Base-by-base conservation (phyloP, 192 early-diverging fungal genomes). In the Coemansia asiatica region DNA sequence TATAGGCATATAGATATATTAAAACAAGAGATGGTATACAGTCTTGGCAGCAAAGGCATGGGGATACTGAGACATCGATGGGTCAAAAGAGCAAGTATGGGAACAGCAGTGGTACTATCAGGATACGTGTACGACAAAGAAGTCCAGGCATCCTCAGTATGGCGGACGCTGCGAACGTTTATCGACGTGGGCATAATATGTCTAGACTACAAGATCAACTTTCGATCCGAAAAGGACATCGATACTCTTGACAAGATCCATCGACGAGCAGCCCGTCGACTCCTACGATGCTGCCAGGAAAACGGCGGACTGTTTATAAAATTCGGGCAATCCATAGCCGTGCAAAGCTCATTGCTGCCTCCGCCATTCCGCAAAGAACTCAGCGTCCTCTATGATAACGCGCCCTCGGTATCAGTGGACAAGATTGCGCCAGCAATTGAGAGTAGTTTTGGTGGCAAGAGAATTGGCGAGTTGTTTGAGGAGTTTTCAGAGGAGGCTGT, bases 241-340 rank as follows among this genome's bases (percentile, higher is more conserved):
- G 60, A 70, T 9, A 59, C 81, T 40, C 83, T 95, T 46, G 87
- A 87, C 49, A 76, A 74, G 10, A 76, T 98, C 23, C 93, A 96
- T 68, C 69, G 85, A 67, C 74, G 90, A 55, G 87, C 87, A 1
- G 92, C 93, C 6, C 73, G 86, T 28, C 69, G 87, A 31, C 87
- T 97, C 50, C 79, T 95, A 50, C 68, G 86, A 40, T 86, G 90
- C 33, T 97, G 93, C 70, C 79, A 86, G 57, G 79, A 84, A 16
- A 97, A 97, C 72, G 90, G 90, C 36, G 94, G 94, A 0, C 80
- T 98, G 22, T 95, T 94, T 69, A 95, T 98, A 58, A 98, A 98
- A 70, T 90, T 88, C 74, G 93, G 91, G 0, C 90, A 91, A 70
- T 86, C 85, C 0, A 87, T 91, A n/a, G 88, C 86, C 26, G 81